Conservation (phyloP, 2,329 filamentous ascomycete species). For the Herpotrichia juniperi region DNA sequence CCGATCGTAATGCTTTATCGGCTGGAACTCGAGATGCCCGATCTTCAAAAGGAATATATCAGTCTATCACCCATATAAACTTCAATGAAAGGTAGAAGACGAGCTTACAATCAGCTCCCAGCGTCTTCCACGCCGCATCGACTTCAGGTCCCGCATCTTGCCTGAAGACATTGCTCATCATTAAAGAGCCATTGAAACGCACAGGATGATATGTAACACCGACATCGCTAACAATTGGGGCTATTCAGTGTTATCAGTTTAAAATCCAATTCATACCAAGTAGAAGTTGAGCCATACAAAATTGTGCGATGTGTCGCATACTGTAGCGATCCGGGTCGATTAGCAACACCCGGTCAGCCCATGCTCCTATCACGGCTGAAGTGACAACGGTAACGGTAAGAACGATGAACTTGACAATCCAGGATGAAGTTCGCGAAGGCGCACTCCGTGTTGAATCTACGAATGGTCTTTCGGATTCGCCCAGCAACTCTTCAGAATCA, state of each 20-base stretch:
- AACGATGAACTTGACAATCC: conserved; percentile 18
- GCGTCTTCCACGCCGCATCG: conserved; percentile 62
- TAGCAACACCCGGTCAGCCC: conserved; percentile 16
- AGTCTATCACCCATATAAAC: not conserved
- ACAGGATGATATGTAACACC: conserved; percentile 47
- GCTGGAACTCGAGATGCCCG: conserved; percentile 54
- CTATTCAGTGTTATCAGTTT: conserved; percentile 17
- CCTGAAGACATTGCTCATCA: conserved; percentile 61
- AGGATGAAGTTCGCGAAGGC: conserved; percentile 16
- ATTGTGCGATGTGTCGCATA: conserved; percentile 37
- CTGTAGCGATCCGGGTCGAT: conserved; percentile 32
- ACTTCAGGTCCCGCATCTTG: conserved; percentile 59
- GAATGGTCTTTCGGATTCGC: conserved; percentile 17
- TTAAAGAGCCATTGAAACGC: conserved; percentile 63
- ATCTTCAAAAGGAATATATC: conserved; percentile 14
- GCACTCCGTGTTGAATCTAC: conserved; percentile 8
- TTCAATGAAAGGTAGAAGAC: not conserved
- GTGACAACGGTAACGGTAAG: conserved; percentile 22
- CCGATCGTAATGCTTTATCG: conserved; percentile 56
- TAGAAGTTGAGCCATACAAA: conserved; percentile 27
- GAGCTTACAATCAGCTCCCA: conserved; percentile 59
- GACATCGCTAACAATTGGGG: conserved; percentile 47
- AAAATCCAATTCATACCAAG: not conserved
- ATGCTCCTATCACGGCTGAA: conserved; percentile 29
- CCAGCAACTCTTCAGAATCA: conserved; percentile 26